Conservation (phyloP, 257 asterid species). For the Solanum sparsipilum region DNA sequence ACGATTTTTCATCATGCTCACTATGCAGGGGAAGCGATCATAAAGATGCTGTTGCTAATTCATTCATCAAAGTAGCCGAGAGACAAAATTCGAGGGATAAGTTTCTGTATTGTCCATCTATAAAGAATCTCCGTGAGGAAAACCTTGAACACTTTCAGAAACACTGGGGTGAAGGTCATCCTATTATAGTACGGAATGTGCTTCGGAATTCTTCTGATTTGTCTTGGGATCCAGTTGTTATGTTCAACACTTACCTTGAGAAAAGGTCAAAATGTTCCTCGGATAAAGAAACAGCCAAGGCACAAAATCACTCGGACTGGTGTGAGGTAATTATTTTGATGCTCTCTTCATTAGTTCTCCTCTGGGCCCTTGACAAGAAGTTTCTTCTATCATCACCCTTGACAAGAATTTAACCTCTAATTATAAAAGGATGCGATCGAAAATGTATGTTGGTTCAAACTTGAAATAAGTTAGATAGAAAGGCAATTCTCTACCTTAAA, state of each 20-base stretch:
- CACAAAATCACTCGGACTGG: constrained; percentile 65
- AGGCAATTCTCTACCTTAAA: background rate
- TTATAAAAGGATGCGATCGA: background rate
- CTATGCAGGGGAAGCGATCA: constrained; percentile 20
- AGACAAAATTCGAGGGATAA: constrained; percentile 40
- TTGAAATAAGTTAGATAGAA: background rate
- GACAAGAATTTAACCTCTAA: background rate
- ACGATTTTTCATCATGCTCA: constrained; percentile 38
- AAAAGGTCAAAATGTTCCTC: constrained; percentile 35
- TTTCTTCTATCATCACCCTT: background rate
- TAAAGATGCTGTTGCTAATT: constrained; percentile 19
- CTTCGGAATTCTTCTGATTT: constrained; percentile 32
- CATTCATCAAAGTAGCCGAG: constrained; percentile 23
- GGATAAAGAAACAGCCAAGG: constrained; percentile 24
- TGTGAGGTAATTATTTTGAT: constrained; percentile 60
- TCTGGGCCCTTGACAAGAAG: background rate
- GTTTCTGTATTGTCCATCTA: constrained; percentile 56
- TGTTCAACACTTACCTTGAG: constrained; percentile 77
- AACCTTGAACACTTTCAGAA: constrained; percentile 70
- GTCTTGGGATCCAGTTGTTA: constrained; percentile 81
- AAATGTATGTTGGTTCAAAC: background rate
- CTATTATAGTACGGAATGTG: constrained; percentile 73
- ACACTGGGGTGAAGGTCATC: constrained; percentile 90
- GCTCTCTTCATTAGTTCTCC: background rate
- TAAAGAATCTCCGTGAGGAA: constrained; percentile 55